Evolutionary conservation across 2,329 filamentous ascomycete species (phyloP).

Genomic region (Rutstroemia sp.): DNA sequence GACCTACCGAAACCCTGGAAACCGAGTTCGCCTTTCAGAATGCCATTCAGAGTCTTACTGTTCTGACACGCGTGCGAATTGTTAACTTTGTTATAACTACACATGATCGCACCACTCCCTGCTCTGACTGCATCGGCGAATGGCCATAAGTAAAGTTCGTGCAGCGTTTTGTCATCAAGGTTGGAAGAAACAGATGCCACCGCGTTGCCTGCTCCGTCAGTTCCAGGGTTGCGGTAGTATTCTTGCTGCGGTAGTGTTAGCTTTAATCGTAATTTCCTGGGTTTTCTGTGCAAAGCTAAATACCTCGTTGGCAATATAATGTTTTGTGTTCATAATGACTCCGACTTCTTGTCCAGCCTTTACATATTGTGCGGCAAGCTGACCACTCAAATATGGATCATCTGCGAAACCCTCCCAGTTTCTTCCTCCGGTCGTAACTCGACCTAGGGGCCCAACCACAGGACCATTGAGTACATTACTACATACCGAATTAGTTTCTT

Average conservation of each 20-base stretch:
- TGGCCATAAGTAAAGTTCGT: conserved; percentile 78
- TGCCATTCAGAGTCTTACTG: conserved; percentile 69
- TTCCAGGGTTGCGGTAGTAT: conserved; percentile 29
- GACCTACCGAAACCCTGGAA: conserved; percentile 58
- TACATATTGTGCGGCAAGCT: conserved; percentile 20
- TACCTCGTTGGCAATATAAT: conserved; percentile 61
- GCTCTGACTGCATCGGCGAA: conserved; percentile 72
- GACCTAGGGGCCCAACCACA: conserved; percentile 59
- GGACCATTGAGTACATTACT: conserved; percentile 33
- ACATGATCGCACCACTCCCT: conserved; percentile 75
- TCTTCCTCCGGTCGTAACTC: conserved; percentile 58
- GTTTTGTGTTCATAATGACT: conserved; percentile 24
- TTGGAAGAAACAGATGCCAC: conserved; percentile 49
- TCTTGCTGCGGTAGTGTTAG: conserved; percentile 43
- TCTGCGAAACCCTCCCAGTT: conserved; percentile 53
- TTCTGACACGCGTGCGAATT: conserved; percentile 65
- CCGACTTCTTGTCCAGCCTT: conserved; percentile 19
- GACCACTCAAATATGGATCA: conserved; percentile 55
- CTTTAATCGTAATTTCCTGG: too few relatives aligned
- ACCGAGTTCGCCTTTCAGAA: conserved; percentile 77
- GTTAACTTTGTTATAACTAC: conserved; percentile 68
- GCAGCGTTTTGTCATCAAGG: conserved; percentile 67
- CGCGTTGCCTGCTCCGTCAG: conserved; percentile 35
- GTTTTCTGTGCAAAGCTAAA: too few relatives aligned
- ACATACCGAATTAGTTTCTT: too few relatives aligned